phyloP scores from a whole-genome alignment of 352 stramenopile species.

The Pythium periplocum region DNA sequence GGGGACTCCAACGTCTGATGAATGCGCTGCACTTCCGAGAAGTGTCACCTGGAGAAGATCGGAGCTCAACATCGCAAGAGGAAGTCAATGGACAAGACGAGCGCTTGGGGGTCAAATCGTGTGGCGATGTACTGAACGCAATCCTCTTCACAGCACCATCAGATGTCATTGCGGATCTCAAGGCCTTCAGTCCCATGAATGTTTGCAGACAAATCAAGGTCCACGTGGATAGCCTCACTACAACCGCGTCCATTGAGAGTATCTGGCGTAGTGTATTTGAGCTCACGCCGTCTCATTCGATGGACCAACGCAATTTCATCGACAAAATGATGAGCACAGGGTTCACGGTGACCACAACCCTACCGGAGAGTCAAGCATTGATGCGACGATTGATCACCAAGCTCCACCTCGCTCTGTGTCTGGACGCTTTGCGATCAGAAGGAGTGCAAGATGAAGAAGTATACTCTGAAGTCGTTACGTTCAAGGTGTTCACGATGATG shows the following conservation, averaged over 20 bases:
- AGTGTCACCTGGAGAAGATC: neutral
- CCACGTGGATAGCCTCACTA: conserved; percentile 31
- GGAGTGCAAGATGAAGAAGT: neutral
- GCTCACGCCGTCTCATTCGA: conserved; percentile 14
- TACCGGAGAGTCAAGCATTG: neutral
- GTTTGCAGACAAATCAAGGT: conserved; percentile 25
- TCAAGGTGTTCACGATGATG: conserved; percentile 43
- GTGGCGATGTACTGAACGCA: conserved; percentile 25
- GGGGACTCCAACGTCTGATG: conserved; percentile 31
- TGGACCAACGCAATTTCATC: conserved; percentile 47
- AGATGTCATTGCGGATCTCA: conserved; percentile 15
- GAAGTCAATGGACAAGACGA: conserved; percentile 14
- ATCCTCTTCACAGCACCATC: conserved; percentile 13
- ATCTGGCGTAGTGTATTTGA: conserved; percentile 53
- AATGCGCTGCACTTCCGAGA: conserved; percentile 42
- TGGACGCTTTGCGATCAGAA: conserved; percentile 41
- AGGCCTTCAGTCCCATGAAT: conserved; percentile 21
- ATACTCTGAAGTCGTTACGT: conserved; percentile 16
- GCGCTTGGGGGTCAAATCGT: conserved; percentile 31
- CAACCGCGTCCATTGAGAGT: conserved; percentile 20
- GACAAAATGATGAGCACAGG: conserved; percentile 30
- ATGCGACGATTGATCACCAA: conserved; percentile 26
- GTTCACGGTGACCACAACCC: conserved; percentile 16
- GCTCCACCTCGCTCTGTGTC: conserved; percentile 29
- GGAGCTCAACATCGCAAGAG: too few species aligned